Conservation (phyloP, 148 eudicot species). For the Rhododendron williamsianum region DNA sequence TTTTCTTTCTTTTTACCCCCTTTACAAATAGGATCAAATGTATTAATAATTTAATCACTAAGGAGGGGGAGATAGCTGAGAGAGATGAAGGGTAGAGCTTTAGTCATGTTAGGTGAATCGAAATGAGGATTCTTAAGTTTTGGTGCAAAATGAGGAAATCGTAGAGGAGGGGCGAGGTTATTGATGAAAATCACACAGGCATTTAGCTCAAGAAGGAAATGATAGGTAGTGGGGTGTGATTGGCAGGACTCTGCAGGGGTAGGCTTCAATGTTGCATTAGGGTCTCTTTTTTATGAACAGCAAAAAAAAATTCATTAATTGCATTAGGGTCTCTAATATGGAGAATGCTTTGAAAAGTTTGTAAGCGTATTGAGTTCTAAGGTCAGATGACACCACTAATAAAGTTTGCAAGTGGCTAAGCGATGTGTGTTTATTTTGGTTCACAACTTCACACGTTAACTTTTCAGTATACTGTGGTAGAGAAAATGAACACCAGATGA, state of each 20-base stretch:
- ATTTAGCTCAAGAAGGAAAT: not conserved
- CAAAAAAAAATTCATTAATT: not conserved
- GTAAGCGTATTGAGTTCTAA: not conserved
- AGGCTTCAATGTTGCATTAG: not conserved
- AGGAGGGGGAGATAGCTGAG: not conserved
- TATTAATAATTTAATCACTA: not conserved
- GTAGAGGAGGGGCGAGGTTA: not conserved
- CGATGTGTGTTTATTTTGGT: not conserved
- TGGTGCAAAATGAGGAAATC: not conserved
- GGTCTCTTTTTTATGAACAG: not conserved
- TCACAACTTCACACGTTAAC: not conserved
- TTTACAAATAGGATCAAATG: not conserved
- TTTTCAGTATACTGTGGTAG: not conserved
- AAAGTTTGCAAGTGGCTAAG: not conserved
- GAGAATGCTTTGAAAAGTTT: not conserved
- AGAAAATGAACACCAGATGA: not conserved
- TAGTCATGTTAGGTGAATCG: not conserved
- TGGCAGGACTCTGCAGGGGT: not conserved
- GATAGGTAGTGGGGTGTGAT: not conserved
- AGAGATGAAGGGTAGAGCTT: not conserved
- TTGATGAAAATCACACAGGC: not conserved
- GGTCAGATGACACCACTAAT: not conserved
- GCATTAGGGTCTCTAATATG: not conserved
- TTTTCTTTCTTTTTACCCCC: not conserved
- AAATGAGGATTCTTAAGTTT: not conserved